Conservation (phyloP, 2,329 filamentous ascomycete genomes). For the Claviceps pusilla region DNA sequence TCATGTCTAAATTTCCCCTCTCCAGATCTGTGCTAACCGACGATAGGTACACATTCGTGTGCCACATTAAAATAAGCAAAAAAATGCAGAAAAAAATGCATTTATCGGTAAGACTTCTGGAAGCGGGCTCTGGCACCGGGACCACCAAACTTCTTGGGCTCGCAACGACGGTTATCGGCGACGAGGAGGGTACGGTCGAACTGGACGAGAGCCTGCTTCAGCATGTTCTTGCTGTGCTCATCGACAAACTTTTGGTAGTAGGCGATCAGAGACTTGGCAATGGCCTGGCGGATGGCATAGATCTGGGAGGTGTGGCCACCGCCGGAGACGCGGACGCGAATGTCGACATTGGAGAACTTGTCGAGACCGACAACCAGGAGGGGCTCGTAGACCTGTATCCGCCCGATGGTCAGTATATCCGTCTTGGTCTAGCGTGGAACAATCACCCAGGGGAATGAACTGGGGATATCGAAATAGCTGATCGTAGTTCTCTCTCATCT, state of each 20-base stretch:
- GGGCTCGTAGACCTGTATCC: constrained; percentile 79
- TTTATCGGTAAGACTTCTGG: constrained; percentile 99
- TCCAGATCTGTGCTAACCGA: background rate
- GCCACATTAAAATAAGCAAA: background rate
- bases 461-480: no score
- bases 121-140: constrained; percentile 87
- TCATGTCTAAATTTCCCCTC: background rate
- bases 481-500: background rate
- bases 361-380: constrained; percentile 92
- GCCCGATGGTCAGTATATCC: background rate
- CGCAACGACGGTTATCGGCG: constrained; percentile 96
- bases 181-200: constrained; percentile 97
- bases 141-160: constrained; percentile 97
- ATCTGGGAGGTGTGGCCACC: constrained; percentile 96
- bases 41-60: background rate
- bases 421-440: background rate
- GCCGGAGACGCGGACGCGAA: constrained; percentile 88
- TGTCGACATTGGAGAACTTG: constrained; percentile 94
- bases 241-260: constrained; percentile 99
- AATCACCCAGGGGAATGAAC: background rate
- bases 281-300: constrained; percentile 97
- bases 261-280: constrained; percentile 62
- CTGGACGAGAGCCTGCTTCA: constrained; percentile 91
- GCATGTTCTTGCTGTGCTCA: constrained; percentile 99
- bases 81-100: constrained; percentile 5